A percentile compares a stretch with the other conserved stretches of the same genome.
Evolutionary conservation across 1,284 basidiomycete species (phyloP).

Genomic region (Singerocomus inundabilis): DNA sequence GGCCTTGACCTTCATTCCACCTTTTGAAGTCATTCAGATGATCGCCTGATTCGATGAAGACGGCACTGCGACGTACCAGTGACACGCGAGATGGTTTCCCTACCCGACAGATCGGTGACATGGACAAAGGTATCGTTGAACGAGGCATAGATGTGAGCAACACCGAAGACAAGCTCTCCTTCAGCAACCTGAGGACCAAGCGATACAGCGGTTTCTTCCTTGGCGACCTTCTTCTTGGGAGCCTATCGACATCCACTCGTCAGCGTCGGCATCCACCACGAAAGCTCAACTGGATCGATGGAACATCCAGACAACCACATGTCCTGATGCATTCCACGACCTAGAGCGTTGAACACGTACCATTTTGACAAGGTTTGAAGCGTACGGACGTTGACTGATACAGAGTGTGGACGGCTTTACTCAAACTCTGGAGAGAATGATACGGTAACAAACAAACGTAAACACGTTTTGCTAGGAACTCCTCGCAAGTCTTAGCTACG

Average conservation of each 20-base stretch:
- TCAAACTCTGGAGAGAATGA: neutral
- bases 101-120: conserved; percentile 97
- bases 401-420: conserved; percentile 2
- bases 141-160: conserved; percentile 95
- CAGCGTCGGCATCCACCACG: conserved; percentile 42
- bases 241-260: conserved; percentile 53
- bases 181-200: conserved; percentile 94
- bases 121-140: conserved; percentile 99
- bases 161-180: conserved; percentile 94
- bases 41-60: neutral
- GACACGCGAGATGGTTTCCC: conserved; percentile 98
- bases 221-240: conserved; percentile 79
- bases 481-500: no score
- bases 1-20: conserved; percentile 99
- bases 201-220: conserved; percentile 79
- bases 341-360: conserved; percentile 18
- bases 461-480: conserved; percentile 19
- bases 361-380: conserved; percentile 30
- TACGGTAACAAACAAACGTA: conserved; percentile 23
- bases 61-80: conserved; percentile 63
- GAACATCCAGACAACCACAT: neutral
- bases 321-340: neutral
- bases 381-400: conserved; percentile 8
- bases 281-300: conserved; percentile 1
- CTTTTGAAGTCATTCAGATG: conserved; percentile 38